These are phyloP conservation scores for Sugiyamaella castrensis DNA, from an alignment of 1,139 yeast species.

Conservation along the genomic window DNA sequence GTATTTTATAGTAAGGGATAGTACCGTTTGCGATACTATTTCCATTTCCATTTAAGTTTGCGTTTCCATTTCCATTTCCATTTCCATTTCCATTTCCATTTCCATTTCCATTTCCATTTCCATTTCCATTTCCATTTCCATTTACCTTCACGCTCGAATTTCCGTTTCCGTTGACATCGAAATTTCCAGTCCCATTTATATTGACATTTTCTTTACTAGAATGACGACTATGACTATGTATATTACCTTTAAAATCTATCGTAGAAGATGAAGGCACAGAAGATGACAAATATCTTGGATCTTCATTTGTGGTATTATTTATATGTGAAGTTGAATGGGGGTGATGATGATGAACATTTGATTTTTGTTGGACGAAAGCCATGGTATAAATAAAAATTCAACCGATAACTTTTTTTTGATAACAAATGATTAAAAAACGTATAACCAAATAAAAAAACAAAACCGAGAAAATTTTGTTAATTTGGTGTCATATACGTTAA, in stretches of 20 bases:
- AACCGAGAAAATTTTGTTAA: no score
- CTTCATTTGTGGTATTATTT: constrained; percentile 9
- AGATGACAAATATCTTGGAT: constrained; percentile 8
- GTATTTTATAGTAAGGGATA: constrained; percentile 12
- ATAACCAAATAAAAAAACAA: no score
- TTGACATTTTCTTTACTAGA: not conserved
- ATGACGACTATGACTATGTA: not conserved
- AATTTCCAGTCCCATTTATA: not conserved
- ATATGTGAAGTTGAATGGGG: constrained; percentile 6
- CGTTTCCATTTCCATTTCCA: no score
- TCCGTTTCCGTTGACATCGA: no score
- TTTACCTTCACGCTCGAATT: no score
- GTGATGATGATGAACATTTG: constrained; percentile 3
- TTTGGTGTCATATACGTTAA: no score
- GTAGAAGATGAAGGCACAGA: constrained; percentile 8
- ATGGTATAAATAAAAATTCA: not conserved
- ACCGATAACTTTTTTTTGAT: no score
- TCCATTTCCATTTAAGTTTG: no score
- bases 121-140: no score
- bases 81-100: no score
- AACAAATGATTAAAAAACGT: no score
- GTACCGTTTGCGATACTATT: not conserved
- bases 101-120: no score
- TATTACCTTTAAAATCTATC: constrained; percentile 3
- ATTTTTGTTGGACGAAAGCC: constrained; percentile 11